Conservation (phyloP, 306 rosid genomes). For the Sphenostylis stenocarpa region DNA sequence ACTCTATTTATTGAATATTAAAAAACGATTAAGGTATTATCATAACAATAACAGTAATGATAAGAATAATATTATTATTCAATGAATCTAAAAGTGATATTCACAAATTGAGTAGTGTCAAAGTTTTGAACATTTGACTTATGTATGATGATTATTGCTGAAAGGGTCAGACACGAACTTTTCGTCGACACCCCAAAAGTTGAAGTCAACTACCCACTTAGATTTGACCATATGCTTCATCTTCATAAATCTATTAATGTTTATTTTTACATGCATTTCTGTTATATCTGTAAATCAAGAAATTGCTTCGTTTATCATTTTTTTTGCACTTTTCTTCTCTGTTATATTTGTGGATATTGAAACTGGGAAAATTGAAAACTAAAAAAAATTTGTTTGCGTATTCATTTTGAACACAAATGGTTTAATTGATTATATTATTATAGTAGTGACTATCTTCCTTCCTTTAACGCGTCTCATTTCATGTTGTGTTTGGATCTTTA, state of each 20-base stretch:
- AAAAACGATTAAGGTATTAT: no score
- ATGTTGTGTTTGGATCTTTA: background rate
- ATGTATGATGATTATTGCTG: background rate
- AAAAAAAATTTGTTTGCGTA: background rate
- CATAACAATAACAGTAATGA: no score
- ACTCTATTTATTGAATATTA: background rate
- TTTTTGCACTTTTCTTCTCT: background rate
- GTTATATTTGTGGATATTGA: background rate
- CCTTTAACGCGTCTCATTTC: background rate
- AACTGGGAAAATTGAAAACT: background rate
- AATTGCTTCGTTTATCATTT: no score
- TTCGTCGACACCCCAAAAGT: constrained; percentile 16
- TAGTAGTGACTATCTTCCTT: background rate
- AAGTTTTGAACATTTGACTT: constrained; percentile 19
- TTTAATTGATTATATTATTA: background rate
- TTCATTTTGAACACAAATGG: background rate
- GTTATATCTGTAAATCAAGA: no score
- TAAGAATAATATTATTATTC: no score
- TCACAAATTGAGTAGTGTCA: background rate
- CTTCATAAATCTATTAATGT: background rate
- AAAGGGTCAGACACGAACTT: constrained; percentile 17
- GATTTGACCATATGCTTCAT: background rate
- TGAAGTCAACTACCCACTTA: constrained; percentile 9
- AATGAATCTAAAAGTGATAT: no score
- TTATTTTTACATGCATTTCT: background rate